Percentiles rank a stretch among this genome's conserved stretches.
These are phyloP conservation scores for Glebionis coronaria DNA, from an alignment of 129 eudicot genomes.

Conservation along the genomic window DNA sequence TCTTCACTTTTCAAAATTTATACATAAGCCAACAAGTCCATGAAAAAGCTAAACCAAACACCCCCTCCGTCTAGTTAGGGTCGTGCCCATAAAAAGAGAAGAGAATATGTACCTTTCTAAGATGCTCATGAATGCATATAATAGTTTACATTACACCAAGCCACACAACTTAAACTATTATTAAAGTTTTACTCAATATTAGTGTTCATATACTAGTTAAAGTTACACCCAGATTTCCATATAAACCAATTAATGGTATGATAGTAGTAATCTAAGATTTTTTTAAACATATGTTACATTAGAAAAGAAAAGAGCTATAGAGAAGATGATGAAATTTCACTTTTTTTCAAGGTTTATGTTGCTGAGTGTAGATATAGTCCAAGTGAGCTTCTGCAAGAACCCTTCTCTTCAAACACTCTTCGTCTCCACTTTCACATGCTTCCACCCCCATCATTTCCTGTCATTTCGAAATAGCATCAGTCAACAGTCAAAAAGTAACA, in stretches of 20 bases:
- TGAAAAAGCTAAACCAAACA: too few relatives aligned
- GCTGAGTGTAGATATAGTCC: constrained; percentile 97
- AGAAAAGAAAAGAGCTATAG: constrained; percentile 8
- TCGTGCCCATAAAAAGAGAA: neutral
- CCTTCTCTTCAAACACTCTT: constrained; percentile 77
- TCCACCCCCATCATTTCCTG: constrained; percentile 71
- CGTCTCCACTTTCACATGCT: constrained; percentile 57
- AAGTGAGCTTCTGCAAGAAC: constrained; percentile 72
- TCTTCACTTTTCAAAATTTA: too few relatives aligned
- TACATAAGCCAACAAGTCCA: too few relatives aligned
- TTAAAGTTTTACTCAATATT: constrained; percentile 15
- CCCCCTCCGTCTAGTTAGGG: too few relatives aligned
- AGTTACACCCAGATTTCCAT: constrained; percentile 18
- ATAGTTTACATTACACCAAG: neutral
- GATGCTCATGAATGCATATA: constrained; percentile 13
- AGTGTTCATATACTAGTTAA: constrained; percentile 13
- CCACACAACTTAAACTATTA: neutral
- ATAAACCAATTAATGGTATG: neutral
- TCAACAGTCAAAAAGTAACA: too few relatives aligned
- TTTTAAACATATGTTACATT: constrained; percentile 17
- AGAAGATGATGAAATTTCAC: constrained; percentile 6
- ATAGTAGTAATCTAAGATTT: constrained; percentile 13
- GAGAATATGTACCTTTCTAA: neutral
- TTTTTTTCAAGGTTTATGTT: constrained; percentile 44
- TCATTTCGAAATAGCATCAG: neutral